Conservation (phyloP, 2,329 filamentous ascomycete genomes). For the Nemania sp. region DNA sequence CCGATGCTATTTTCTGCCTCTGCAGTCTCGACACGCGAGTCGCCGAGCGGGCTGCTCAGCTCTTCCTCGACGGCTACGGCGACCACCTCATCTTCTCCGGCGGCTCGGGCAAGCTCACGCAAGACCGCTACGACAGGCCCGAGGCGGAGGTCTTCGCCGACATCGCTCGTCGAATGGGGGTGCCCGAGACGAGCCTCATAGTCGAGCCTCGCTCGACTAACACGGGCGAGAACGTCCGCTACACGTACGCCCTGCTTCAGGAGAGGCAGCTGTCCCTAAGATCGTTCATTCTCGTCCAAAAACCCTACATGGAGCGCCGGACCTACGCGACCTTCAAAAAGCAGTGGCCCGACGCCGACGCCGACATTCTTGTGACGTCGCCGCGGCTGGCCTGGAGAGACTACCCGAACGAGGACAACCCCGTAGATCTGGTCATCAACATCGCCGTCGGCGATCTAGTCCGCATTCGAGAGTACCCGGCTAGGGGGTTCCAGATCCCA, state of each 20-base stretch:
- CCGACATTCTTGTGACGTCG: conserved; percentile 47
- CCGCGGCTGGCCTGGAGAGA: conserved; percentile 46
- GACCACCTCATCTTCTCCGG: conserved; percentile 51
- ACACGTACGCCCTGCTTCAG: conserved; percentile 45
- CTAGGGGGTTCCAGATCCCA: conserved; percentile 49
- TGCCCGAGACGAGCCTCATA: conserved; percentile 46
- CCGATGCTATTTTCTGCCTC: conserved; percentile 52
- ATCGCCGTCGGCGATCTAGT: conserved; percentile 53
- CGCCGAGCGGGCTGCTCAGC: conserved; percentile 47
- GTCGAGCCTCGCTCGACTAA: conserved; percentile 48
- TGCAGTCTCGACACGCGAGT: conserved; percentile 54
- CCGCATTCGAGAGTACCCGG: conserved; percentile 49
- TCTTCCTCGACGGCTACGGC: conserved; percentile 47
- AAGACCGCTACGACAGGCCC: conserved; percentile 44
- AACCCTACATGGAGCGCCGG: conserved; percentile 54
- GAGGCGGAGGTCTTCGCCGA: conserved; percentile 51
- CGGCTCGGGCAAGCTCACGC: conserved; percentile 47
- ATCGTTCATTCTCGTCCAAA: conserved; percentile 51
- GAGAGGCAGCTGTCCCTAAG: conserved; percentile 34
- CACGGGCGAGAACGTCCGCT: conserved; percentile 54
- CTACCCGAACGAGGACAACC: conserved; percentile 49
- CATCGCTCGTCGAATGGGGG: conserved; percentile 46
- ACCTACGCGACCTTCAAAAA: conserved; percentile 52
- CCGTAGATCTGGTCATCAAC: conserved; percentile 47
- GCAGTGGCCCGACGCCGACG: conserved; percentile 48